Base-by-base conservation (phyloP, 2,329 filamentous ascomycete genomes). In the Achaetomium macrosporum region DNA sequence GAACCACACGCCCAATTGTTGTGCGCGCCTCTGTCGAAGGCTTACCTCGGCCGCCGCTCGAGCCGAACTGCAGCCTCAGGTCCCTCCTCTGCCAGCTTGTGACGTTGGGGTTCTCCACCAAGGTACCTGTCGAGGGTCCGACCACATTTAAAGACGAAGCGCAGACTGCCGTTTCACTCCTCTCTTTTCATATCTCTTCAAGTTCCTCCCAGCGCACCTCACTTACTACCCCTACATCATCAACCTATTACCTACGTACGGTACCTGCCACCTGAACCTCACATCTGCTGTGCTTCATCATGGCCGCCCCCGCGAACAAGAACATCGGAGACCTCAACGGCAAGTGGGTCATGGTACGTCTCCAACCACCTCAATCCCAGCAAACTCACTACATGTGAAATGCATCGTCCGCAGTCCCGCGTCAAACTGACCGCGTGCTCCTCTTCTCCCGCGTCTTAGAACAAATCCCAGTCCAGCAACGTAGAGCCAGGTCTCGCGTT, bases 291-390 rank as follows among this genome's bases (percentile, higher is more conserved):
- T n/a, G n/a, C 53, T 54, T 47, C 67, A 78, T 54, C 64, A 91
- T 91, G 87, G 86, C 87, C 59, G 85, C 85, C 56, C 87, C 88
- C 51, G 68, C 78, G 48, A 76, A 77, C 57, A 81, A 85, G 73
- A 88, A 78, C 46, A 77, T 84, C 62, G 77, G 78, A 58, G 77
- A 89, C 73, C 77, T 91, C 61, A 82, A 70, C 62, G 88, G 87
- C 57, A 80, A 77, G 64, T 91, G 84, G 78, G 68, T 75, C 54
- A 79, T 91, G 78, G 86, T 88, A 74, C 62, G 78, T 65, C 51
- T 41, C 45, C 11, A 30, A 17, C 20, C 15, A 30, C 30, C 37
- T n/a, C 33, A 39, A 57, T 47, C 57, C 13, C 35, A 41, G 10
- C 9, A 25, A 36, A 57, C 11, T 12, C 11, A 13, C 35, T 5